These are phyloP conservation scores for Solanum megistacrolobum DNA, from an alignment of 257 asterid species.

Conservation along the genomic window DNA sequence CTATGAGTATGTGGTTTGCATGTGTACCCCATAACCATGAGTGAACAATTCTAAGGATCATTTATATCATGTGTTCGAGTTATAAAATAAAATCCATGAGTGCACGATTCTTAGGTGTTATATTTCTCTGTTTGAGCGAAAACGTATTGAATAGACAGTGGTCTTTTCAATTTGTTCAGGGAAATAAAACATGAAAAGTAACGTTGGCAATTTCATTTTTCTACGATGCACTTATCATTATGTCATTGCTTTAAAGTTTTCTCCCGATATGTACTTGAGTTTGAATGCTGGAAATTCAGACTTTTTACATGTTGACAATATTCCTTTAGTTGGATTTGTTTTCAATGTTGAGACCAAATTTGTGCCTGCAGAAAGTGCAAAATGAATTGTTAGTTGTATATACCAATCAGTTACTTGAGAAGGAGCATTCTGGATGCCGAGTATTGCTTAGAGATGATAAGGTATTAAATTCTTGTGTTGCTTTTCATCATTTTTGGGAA, in stretches of 20 bases:
- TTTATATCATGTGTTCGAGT: neutral
- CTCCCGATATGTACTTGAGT: neutral
- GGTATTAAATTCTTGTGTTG: constrained; percentile 14
- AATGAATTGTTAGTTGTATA: constrained; percentile 28
- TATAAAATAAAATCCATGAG: neutral
- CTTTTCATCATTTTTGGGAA: neutral
- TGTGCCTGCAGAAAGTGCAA: constrained; percentile 25
- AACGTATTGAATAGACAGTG: neutral
- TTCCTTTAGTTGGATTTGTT: neutral
- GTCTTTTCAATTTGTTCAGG: neutral
- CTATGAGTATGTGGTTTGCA: neutral
- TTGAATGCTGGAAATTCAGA: neutral
- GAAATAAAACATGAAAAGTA: constrained; percentile 7
- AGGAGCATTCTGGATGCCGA: constrained; percentile 53
- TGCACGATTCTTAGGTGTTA: neutral
- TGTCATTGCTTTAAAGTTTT: neutral
- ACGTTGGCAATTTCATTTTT: constrained; percentile 1
- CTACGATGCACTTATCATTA: neutral
- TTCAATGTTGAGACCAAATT: neutral
- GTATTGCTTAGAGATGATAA: constrained; percentile 44
- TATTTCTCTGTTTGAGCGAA: neutral
- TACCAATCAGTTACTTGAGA: constrained; percentile 35
- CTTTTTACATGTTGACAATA: neutral
- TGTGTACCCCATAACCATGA: neutral
- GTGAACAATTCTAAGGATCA: neutral